Evolutionary conservation across 768 basidiomycete species (phyloP), one percentile per base, ranked within the genome.

Genomic region (Auricularia sp.): DNA sequence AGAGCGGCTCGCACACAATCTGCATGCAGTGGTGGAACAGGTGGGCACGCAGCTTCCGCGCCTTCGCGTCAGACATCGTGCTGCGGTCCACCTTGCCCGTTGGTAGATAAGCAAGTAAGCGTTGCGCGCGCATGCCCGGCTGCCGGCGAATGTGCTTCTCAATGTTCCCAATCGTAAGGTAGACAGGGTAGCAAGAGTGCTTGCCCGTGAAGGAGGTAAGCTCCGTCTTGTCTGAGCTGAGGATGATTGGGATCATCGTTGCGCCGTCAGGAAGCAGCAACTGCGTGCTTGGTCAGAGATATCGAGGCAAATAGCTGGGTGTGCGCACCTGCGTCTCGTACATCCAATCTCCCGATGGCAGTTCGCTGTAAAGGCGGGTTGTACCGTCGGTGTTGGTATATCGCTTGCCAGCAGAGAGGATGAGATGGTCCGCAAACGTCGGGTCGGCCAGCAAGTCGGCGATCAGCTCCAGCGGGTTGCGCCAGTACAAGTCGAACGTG

Each of bases 101-200:
- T 0, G 78, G 74, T 1, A 81, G 71, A 64, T 81, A 81, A 0
- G 70, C 80, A 0, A 82, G n/a, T 0, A 80, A 68, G 1, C 79
- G 67, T 16, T 67, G 71, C 0, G 76, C 78, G 16, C 72, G 72
- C 7, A 63, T 33, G 1, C 74, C 76, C 0, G 78, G 77, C 63
- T 80, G 70, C 0, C 74, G 67, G 0, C 76, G 68, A 16, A 79
- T 73, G 2, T 74, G 68, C 63, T 81, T 81, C 0, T 74, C 72
- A 3, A 83, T 71, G 63, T 79, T 79, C 0, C 78, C 79, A 36
- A 80, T 70, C 1, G 78, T 77, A 0, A 80, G 64, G 67, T 82
- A 82, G 0, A 82, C 75, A 0, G 81, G 81, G 36, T 64, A 64
- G 29, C 61, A 59, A 18, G 23, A 29, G 33, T 70, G 56, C n/a